Evolutionary conservation across 2,329 filamentous ascomycete genomes (phyloP), one percentile per base, ranked within the genome.

Genomic region (Alternaria triticina): DNA sequence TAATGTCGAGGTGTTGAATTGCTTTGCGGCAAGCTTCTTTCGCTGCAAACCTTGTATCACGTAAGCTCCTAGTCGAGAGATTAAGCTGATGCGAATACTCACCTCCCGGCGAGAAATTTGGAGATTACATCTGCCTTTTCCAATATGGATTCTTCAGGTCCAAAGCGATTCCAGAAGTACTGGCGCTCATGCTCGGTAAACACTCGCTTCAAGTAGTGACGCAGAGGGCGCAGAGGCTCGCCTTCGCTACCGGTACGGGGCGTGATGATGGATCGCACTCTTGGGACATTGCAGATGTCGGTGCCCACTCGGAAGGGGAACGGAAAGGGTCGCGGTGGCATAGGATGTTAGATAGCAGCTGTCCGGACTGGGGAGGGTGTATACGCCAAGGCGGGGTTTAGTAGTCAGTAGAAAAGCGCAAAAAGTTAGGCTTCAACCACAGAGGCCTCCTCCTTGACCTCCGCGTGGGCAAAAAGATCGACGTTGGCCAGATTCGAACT

Each of bases 281-380:
- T 89, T 1, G 85, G 80, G 61, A 93, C 86, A 61, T 86, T 85
- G 78, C 92, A 93, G 60, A 97, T 90, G 76, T 97, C 94, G 51
- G 88, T 95, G 61, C 94, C 94, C 56, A 97, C 82, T 52, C 86
- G 85, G 13, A 95, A 75, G 1, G 88, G 83, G n/a, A 88, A 83
- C 1, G 90, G 89, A 70, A 94, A 93, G 0, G 82, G 81, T 44
- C 81, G 79, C 9, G 74, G 77, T 59, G 82, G 77, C 83, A 84
- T 84, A 47, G 40, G 46, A 15, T 11, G 23, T 45, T 13, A 4
- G 40, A 10, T 27, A 4, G 43, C 46, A 7, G 33, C 6, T 27
- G 12, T 30, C 23, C 20, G 23, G 22, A 43, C 5, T 27, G 45
- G 52, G 22, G 28, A 45, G 43, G 5, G n/a, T 27, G 12, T 20